These are phyloP conservation scores for Suillus alpinus DNA, from an alignment of 768 basidiomycete species.

Conservation along the genomic window DNA sequence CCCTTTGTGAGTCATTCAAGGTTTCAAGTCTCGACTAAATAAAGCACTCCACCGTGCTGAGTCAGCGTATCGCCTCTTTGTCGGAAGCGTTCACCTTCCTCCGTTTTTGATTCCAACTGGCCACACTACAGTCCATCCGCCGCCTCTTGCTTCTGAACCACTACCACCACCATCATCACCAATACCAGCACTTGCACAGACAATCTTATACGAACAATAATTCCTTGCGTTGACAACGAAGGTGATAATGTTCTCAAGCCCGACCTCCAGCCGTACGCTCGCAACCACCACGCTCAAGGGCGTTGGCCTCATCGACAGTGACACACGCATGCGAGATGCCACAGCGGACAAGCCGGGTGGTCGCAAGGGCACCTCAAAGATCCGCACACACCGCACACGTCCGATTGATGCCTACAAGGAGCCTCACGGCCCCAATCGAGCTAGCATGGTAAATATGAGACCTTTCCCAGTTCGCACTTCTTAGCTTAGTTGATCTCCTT, in stretches of 20 bases:
- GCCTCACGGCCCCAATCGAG: slow-evolving; percentile 42
- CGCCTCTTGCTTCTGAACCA: slow-evolving; percentile 13
- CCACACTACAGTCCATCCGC: slow-evolving; percentile 2
- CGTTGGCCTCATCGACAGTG: slow-evolving; percentile 76
- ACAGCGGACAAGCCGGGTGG: slow-evolving; percentile 66
- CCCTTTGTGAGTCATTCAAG: too few species aligned
- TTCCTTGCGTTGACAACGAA: background rate
- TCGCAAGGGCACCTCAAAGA: slow-evolving; percentile 64
- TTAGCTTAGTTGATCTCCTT: slow-evolving; percentile 18
- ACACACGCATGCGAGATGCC: slow-evolving; percentile 71
- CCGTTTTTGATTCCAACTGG: slow-evolving; percentile 17
- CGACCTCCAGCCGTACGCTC: slow-evolving; percentile 56
- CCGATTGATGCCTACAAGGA: slow-evolving; percentile 58
- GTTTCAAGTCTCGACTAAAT: background rate
- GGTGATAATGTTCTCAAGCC: slow-evolving; percentile 54
- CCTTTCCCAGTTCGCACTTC: slow-evolving; percentile 23
- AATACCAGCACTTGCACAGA: background rate
- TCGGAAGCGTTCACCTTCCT: slow-evolving; percentile 11
- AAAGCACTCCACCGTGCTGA: background rate
- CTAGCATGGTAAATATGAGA: slow-evolving; percentile 67
- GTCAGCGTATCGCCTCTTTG: slow-evolving; percentile 2
- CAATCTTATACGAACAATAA: background rate
- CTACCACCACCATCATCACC: slow-evolving; percentile 5
- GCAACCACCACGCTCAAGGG: slow-evolving; percentile 61
- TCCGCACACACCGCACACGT: slow-evolving; percentile 57